Evolutionary conservation across 805 yeast genomes (phyloP), one percentile per base, ranked within the genome.

Genomic region (Saccharomycopsis fodiens): DNA sequence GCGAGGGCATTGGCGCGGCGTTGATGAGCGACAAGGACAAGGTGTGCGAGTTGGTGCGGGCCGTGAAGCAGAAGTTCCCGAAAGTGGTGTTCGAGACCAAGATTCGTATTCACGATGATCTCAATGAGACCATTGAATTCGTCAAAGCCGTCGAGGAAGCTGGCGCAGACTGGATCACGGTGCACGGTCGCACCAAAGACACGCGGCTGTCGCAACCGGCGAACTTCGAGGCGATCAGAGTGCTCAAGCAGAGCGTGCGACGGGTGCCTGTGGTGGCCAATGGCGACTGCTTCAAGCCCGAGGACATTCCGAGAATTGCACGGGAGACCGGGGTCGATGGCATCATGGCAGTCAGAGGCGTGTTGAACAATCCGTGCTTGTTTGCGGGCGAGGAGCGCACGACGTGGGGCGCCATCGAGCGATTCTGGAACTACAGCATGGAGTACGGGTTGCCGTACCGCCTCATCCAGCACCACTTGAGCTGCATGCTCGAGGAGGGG

Each of bases 1-100:
- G 95, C 37, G 96, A 88, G 60, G 98, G 97, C 20, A 89, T 93
- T 13, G 98, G 98, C 3, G 96, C 97, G 2, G 97, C 97, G 0
- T 69, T 93, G 46, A 89, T 93, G 85, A 70, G 80, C 22, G 80
- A 85, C 52, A 84, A 89, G 1, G 88, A 85, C 31, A 66, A 79
- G 41, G 93, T 93, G 3, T 76, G 89, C 1, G 70, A 73, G 2
- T 85, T 93, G 96, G 95, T 93, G 4, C 65, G 69, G 37, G 86
- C 88, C 1, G 94, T 87, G 22, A 89, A 89, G 58, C 68, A 70
- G 1, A 79, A 73, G 57, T 87, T 81, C 56, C 93, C 94, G 0
- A 74, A 74, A 42, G 61, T 59, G 3, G 69, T 93, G n/a, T 76
- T 87, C 47, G 97, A 93, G 61, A 89, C 94, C 2, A 93, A 93